phyloP scores from a whole-genome alignment of 192 early-diverging fungal genomes.

The Coemansia sp. region DNA sequence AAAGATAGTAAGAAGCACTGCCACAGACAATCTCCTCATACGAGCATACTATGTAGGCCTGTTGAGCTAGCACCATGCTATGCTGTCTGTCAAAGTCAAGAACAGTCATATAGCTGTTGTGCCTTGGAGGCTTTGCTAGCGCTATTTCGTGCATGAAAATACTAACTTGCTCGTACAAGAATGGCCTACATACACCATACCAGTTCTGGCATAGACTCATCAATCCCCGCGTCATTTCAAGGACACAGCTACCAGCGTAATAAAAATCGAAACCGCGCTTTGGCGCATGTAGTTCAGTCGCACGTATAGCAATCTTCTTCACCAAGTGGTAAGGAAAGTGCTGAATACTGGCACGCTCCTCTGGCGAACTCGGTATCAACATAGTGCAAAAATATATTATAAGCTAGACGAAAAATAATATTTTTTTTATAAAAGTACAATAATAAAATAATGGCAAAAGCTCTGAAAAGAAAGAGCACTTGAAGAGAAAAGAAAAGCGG shows the following conservation, averaged over 20 bases:
- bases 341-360: background rate
- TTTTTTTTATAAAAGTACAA: background rate
- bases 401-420: background rate
- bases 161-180: background rate
- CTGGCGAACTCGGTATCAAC: background rate
- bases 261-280: background rate
- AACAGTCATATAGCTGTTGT: background rate
- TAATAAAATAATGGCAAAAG: background rate
- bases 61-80: background rate
- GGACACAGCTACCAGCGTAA: too few species aligned
- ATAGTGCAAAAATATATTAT: background rate
- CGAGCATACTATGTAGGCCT: background rate
- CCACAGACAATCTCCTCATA: slow-evolving; percentile 9
- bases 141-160: background rate
- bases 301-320: background rate
- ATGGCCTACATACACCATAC: background rate
- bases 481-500: background rate
- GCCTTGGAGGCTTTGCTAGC: too few species aligned
- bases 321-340: background rate
- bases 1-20: background rate
- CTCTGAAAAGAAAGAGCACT: background rate
- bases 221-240: background rate
- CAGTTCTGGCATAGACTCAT: slow-evolving; percentile 1
- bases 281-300: background rate
- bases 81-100: background rate